phyloP scores from a whole-genome alignment of 129 eudicot genomes.

The Tanacetum coccineum region DNA sequence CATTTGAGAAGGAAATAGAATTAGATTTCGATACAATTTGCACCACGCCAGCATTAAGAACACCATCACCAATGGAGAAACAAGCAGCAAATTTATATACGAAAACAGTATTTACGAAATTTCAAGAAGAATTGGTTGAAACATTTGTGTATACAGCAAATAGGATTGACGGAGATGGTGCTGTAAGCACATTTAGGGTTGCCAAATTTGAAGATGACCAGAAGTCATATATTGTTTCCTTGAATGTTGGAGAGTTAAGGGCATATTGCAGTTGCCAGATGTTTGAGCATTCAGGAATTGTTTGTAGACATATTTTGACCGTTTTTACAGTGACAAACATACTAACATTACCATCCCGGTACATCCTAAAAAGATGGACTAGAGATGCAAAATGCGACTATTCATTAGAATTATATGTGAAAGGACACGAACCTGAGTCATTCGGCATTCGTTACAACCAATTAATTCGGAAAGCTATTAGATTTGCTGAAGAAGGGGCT shows the following conservation, averaged over 20 bases:
- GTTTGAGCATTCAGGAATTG: constrained; percentile 84
- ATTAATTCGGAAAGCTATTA: constrained; percentile 67
- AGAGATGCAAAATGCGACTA: constrained; percentile 57
- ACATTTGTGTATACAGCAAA: constrained; percentile 92
- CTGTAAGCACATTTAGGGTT: constrained; percentile 71
- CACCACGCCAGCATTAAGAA: constrained; percentile 64
- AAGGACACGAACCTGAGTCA: constrained; percentile 41
- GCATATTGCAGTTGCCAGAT: constrained; percentile 87
- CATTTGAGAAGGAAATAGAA: constrained; percentile 74
- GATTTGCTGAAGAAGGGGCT: constrained; percentile 78
- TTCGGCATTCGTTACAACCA: constrained; percentile 51
- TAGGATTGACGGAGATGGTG: constrained; percentile 66
- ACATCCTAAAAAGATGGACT: constrained; percentile 85
- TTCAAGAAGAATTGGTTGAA: constrained; percentile 90
- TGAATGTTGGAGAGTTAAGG: constrained; percentile 52
- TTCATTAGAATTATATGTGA: constrained; percentile 45
- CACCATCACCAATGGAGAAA: constrained; percentile 97
- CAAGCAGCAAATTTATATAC: constrained; percentile 83
- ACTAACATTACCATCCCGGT: constrained; percentile 78
- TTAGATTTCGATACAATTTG: constrained; percentile 76
- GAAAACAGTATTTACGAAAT: constrained; percentile 60
- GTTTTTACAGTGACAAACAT: constrained; percentile 90
- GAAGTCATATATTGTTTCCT: constrained; percentile 61
- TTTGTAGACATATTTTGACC: constrained; percentile 83
- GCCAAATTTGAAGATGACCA: constrained; percentile 85